phyloP scores from a whole-genome alignment of 2,329 filamentous ascomycete species.

The Ophiostoma montium region DNA sequence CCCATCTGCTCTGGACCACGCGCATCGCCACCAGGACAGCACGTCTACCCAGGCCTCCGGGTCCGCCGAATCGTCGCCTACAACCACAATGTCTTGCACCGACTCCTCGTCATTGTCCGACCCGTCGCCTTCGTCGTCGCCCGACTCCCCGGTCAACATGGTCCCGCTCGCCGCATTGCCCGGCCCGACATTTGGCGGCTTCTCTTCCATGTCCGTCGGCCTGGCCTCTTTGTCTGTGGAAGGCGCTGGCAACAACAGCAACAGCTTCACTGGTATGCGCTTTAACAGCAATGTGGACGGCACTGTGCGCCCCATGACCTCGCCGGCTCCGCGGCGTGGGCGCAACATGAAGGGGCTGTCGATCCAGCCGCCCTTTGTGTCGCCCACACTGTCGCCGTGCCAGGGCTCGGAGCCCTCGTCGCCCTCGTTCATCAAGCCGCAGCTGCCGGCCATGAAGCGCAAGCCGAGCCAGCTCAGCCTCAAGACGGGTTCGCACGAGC shows the following conservation, averaged over 20 bases:
- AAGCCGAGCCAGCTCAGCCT: slow-evolving; percentile 68
- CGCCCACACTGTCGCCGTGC: slow-evolving; percentile 29
- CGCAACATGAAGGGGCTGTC: slow-evolving; percentile 76
- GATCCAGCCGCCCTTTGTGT: slow-evolving; percentile 49
- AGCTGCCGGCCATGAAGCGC: slow-evolving; percentile 54
- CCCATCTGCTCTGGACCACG: slow-evolving; percentile 22
- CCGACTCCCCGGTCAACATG: slow-evolving; percentile 71
- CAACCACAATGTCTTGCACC: slow-evolving; percentile 82
- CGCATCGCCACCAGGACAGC: slow-evolving; percentile 61
- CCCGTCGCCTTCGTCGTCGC: slow-evolving; percentile 80
- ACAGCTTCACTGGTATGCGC: not conserved
- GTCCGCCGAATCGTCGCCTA: slow-evolving; percentile 88
- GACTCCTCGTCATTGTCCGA: slow-evolving; percentile 85
- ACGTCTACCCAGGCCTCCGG: slow-evolving; percentile 66
- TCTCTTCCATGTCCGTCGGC: slow-evolving; percentile 27
- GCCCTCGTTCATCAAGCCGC: slow-evolving; percentile 68
- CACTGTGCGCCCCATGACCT: slow-evolving; percentile 46
- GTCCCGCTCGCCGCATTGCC: slow-evolving; percentile 57
- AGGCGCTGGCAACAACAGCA: slow-evolving; percentile 7
- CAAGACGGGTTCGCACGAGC: slow-evolving; percentile 52
- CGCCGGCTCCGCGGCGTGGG: slow-evolving; percentile 54
- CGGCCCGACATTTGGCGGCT: slow-evolving; percentile 39
- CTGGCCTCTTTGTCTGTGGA: slow-evolving; percentile 28
- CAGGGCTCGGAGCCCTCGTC: slow-evolving; percentile 53
- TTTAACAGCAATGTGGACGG: not conserved